Evolutionary conservation across 108 stramenopile genomes (phyloP), one percentile per base, ranked within the genome.

Genomic region (Stephanodiscus triporus): DNA sequence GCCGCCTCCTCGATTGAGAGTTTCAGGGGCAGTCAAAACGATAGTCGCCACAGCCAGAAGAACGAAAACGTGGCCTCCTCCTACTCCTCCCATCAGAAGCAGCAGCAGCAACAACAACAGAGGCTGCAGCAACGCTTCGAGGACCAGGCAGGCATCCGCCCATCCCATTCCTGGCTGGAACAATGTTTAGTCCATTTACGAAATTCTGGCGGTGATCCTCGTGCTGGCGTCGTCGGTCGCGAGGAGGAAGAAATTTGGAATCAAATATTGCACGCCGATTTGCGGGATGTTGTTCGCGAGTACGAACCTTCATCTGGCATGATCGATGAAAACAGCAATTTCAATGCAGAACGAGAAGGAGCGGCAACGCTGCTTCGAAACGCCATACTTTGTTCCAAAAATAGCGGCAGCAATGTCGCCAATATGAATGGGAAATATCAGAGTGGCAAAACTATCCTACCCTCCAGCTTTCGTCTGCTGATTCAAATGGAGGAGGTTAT

Each of bases 401-500:
- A 47, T 29, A 66, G 17, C 27, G 23, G 34, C 50, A 66, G 19
- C 19, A 54, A 54, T 30, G 40, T 34, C 34, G 8, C 20, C n/a
- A 59, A 49, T 29, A 75, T 5, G 20, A 59, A 27, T 57, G 54
- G 42, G 9, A 23, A 30, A 20, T 29, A 51, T 20, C 23, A 47
- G 55, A 38, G 55, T 26, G 11, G n/a, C 14, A 84, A 84, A 56
- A 60, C 59, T 11, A 61, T 17, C 6, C 55, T 87, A 9, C 77
- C 87, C 13, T 16, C 61, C 2, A 62, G 70, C 4, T 87, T 89
- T 69, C 67, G 55, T 37, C 56, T 88, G 11, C 49, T 94, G 67
- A 68, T 88, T 40, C 93, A 94, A 80, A 50, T 90, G 68, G 93
- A 94, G 78, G 93, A 91, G 68, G 48, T 80, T 10, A 27, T 82